phyloP scores from a whole-genome alignment of 2,329 filamentous ascomycete species.

The Alternaria postmessia region DNA sequence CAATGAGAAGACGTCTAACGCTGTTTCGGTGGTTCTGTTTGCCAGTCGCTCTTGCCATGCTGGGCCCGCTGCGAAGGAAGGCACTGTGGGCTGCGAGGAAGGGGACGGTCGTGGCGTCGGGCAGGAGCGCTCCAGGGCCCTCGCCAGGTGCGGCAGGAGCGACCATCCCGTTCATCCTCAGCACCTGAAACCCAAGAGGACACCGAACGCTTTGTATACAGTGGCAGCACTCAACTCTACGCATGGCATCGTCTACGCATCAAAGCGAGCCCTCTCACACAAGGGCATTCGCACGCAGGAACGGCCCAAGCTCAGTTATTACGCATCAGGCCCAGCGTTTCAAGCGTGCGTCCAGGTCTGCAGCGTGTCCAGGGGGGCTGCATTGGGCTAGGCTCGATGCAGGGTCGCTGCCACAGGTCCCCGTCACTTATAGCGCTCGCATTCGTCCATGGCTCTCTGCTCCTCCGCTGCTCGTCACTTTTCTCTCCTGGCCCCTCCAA shows the following conservation, averaged over 20 bases:
- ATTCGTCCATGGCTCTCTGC: slow-evolving; percentile 55
- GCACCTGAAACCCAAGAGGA: slow-evolving; percentile 2
- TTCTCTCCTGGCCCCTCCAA: slow-evolving; percentile 42
- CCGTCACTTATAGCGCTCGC: slow-evolving; percentile 28
- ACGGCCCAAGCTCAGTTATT: slow-evolving; percentile 21
- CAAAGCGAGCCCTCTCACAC: slow-evolving; percentile 5
- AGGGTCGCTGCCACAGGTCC: slow-evolving; percentile 23
- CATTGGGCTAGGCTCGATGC: slow-evolving; percentile 20
- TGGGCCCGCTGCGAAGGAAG: neutral
- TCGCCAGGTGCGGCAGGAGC: slow-evolving; percentile 14
- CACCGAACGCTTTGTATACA: slow-evolving; percentile 15
- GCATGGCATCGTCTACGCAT: slow-evolving; percentile 1
- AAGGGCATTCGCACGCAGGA: slow-evolving; percentile 24
- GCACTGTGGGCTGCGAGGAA: slow-evolving; percentile 1
- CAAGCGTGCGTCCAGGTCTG: slow-evolving; percentile 25
- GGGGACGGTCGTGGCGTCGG: slow-evolving; percentile 1
- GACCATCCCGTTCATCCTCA: neutral
- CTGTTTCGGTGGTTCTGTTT: slow-evolving; percentile 17
- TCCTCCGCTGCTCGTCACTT: slow-evolving; percentile 60
- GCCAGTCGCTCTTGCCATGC: slow-evolving; percentile 17
- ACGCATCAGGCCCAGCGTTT: slow-evolving; percentile 37
- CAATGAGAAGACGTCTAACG: slow-evolving; percentile 31
- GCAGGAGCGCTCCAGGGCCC: slow-evolving; percentile 6
- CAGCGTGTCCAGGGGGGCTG: slow-evolving; percentile 14
- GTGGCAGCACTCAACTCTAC: neutral